Conservation (phyloP, 2,329 filamentous ascomycete species). For the Monilinia laxa region DNA sequence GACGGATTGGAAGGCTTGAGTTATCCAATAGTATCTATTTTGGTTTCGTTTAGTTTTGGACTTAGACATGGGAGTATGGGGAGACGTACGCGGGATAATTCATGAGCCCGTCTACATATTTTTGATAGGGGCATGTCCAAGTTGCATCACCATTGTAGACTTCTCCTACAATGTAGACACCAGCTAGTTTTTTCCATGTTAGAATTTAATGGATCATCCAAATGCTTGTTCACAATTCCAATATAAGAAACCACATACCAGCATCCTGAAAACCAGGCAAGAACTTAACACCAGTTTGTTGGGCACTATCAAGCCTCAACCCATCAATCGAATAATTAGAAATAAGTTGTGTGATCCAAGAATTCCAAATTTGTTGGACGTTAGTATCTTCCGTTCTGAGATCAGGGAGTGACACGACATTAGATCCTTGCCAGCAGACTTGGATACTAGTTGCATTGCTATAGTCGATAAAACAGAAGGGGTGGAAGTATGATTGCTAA, state of each 20-base stretch:
- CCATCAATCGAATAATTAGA: slow-evolving; percentile 47
- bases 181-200: slow-evolving; percentile 43
- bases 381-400: slow-evolving; percentile 35
- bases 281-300: slow-evolving; percentile 51
- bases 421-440: slow-evolving; percentile 37
- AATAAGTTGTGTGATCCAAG: slow-evolving; percentile 36
- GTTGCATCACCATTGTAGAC: slow-evolving; percentile 54
- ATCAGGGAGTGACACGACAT: slow-evolving; percentile 38
- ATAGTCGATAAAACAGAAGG: slow-evolving; percentile 42
- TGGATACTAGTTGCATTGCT: slow-evolving; percentile 38
- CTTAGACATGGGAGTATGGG: too few species aligned
- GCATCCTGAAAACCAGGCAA: slow-evolving; percentile 52
- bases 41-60: not conserved
- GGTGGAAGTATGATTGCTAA: slow-evolving; percentile 39
- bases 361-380: slow-evolving; percentile 33
- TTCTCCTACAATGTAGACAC: slow-evolving; percentile 61
- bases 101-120: slow-evolving; percentile 56
- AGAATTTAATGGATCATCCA: not conserved
- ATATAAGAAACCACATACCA: slow-evolving; percentile 33
- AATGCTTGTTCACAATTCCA: not conserved
- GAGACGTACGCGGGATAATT: slow-evolving; percentile 52
- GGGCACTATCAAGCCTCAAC: slow-evolving; percentile 51
- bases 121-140: slow-evolving; percentile 56
- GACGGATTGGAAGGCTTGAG: slow-evolving; percentile 35
- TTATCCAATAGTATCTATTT: slow-evolving; percentile 40